Evolutionary conservation across 805 yeast species (phyloP).

Genomic region (Metschnikowia drakensbergensis): DNA sequence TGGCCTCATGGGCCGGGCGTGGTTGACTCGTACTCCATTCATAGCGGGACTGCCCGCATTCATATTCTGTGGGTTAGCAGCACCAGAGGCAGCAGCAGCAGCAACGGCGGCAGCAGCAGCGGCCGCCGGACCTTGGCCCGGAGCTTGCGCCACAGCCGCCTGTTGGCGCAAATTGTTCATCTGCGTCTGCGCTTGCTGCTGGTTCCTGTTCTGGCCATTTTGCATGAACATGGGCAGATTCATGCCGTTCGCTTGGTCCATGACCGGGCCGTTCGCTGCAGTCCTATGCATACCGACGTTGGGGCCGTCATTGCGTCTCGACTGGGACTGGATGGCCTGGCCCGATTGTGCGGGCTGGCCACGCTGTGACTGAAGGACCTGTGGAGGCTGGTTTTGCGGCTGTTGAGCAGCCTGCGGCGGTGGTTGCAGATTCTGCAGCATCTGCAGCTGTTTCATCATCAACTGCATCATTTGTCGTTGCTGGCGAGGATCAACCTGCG

Average conservation of each 20-base stretch:
- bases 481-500: constrained; percentile 13
- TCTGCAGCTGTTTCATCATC: constrained; percentile 25
- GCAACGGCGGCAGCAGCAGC: constrained; percentile 12
- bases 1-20: constrained; percentile 7
- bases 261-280: constrained; percentile 11
- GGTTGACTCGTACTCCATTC: constrained; percentile 9
- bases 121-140: constrained; percentile 12
- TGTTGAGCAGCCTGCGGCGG: constrained; percentile 19
- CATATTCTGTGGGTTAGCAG: constrained; percentile 6
- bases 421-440: constrained; percentile 18
- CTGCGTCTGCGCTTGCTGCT: constrained; percentile 47
- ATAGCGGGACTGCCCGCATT: constrained; percentile 11
- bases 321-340: constrained; percentile 8
- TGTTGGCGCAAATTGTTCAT: constrained; percentile 50
- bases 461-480: constrained; percentile 25
- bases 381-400: constrained; percentile 19
- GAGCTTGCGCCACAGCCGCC: constrained; percentile 30
- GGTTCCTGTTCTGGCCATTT: constrained; percentile 30
- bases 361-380: constrained; percentile 9
- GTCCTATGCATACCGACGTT: neutral
- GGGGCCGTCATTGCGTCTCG: neutral
- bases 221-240: constrained; percentile 32
- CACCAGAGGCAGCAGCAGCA: constrained; percentile 12
- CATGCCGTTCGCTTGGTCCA: constrained; percentile 12
- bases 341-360: constrained; percentile 7